These are phyloP conservation scores for Cutaneotrichosporon sp. DNA, from an alignment of 1,284 basidiomycete species.

Conservation along the genomic window DNA sequence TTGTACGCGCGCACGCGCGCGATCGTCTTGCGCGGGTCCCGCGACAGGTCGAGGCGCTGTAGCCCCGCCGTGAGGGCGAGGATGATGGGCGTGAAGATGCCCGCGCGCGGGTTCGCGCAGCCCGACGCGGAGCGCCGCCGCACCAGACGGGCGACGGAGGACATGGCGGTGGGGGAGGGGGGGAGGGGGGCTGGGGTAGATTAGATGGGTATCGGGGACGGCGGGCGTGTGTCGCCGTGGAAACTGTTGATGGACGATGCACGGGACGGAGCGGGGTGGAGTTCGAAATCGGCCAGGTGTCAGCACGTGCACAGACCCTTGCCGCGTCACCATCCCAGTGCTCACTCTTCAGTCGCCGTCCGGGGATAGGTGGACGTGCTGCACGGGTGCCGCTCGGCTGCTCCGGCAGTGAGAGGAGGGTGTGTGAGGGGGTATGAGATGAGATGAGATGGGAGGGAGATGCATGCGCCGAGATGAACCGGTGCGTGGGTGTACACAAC, in stretches of 20 bases:
- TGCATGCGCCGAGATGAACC: too few species aligned
- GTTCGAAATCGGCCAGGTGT: not conserved
- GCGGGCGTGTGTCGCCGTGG: not conserved
- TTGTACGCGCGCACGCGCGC: constrained; percentile 63
- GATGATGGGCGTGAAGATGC: constrained; percentile 36
- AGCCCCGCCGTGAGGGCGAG: constrained; percentile 47
- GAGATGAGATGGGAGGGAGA: too few species aligned
- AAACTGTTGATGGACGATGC: not conserved
- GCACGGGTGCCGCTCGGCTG: not conserved
- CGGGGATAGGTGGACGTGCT: too few species aligned
- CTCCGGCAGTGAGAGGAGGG: not conserved
- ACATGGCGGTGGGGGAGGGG: not conserved
- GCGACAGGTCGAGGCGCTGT: constrained; percentile 70
- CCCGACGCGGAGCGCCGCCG: constrained; percentile 1
- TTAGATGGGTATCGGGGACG: not conserved
- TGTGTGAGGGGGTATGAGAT: not conserved
- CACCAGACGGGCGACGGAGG: not conserved
- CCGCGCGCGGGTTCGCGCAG: not conserved
- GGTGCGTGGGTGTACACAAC: too few species aligned
- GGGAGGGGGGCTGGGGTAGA: not conserved
- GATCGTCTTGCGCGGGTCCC: constrained; percentile 70
- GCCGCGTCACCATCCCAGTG: not conserved
- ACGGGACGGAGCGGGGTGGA: not conserved
- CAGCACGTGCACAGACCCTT: not conserved
- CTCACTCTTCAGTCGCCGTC: not conserved